Evolutionary conservation across 2,329 filamentous ascomycete species (phyloP), one percentile per base, ranked within the genome.

Genomic region (Endothia cerciana): DNA sequence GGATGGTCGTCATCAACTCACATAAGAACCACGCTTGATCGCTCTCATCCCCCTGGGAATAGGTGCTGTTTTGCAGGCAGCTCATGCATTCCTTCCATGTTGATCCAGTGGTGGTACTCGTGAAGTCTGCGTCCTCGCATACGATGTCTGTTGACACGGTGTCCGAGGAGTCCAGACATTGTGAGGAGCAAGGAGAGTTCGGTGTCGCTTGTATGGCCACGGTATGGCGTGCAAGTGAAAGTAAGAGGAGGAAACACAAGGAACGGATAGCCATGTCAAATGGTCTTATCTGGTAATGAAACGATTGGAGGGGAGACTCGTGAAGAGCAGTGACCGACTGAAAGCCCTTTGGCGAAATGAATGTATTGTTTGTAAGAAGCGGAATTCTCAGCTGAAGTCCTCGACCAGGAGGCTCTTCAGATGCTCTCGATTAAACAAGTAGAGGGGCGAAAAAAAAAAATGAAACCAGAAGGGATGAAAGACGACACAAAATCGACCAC

Each of bases 1-100:
- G 5, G 1, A 2, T 45, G 28, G 56, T 25, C 25, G n/a, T 11
- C n/a, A 40, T 30, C 8, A 13, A 76, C 84, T 75, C 78, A 86
- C 84, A 85, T 53, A 87, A 70, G 68, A 86, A 87, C 84, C 84
- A 86, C 58, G 78, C 77, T 67, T 84, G 82, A 68, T 87, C 85
- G 63, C 74, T 86, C 74, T 87, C 83, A 7, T 66, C 65, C 1
- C 79, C 82, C 43, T 81, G 75, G 2, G 76, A 72, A 67, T 80
- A 85, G 11, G 77, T 78, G 73, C 84, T 87, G 36, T 79, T 79
- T 71, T 87, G 81, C 36, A 87, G 75, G 71, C 85, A 87, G 45
- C 74, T 79, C 73, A 87, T 76, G 71, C 85, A 87, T 17, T 73
- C 74, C 70, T 81, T 75, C 72, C 83, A 83, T 70, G 81, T 84